Evolutionary conservation across 2,329 filamentous ascomycete species (phyloP), one percentile per base, ranked within the genome.

Genomic region (Apiospora phragmitis): DNA sequence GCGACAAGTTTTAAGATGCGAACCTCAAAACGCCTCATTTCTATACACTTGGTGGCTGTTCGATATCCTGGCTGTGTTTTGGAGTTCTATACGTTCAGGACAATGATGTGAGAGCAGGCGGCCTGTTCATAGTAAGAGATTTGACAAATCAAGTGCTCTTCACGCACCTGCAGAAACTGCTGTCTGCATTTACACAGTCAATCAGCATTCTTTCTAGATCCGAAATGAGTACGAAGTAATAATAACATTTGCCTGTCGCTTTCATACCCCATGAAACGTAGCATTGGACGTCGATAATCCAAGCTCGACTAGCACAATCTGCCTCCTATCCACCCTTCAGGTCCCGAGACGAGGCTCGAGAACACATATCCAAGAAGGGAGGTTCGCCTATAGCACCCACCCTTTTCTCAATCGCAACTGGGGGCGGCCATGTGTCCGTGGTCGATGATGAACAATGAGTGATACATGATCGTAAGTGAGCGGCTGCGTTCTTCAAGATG

Each of bases 221-320:
- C 8, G 55, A 12, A 14, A 62, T 38, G 55, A 62, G 32, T n/a
- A 38, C 38, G 16, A n/a, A 62, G 38, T 62, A 62, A 62, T 62
- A 38, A 38, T 38, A 62, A 62, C 55, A 62, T 62, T 62, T 35
- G 16, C 35, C 66, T 43, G 24, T 66, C 41, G 68, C 70, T 71
- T 62, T 71, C 68, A 42, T 62, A 12, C 12, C 55, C 55, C 55
- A 62, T 62, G 55, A 38, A 38, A 62, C 55, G 18, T 62, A 62
- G 32, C 29, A 38, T 62, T 32, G 55, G 55, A n/a, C 29, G 32
- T 5, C 29, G 55, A 5, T 21, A 11, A 21, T 24, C 55, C 55
- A 62, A 38, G 55, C 55, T 62, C 55, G 14, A 38, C 32, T 32
- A 62, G 55, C 55, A 38, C 32, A 62, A 62, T 62, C 32, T 62